Conservation (phyloP, 805 yeast genomes). For the Teunomyces lycoperdinae region DNA sequence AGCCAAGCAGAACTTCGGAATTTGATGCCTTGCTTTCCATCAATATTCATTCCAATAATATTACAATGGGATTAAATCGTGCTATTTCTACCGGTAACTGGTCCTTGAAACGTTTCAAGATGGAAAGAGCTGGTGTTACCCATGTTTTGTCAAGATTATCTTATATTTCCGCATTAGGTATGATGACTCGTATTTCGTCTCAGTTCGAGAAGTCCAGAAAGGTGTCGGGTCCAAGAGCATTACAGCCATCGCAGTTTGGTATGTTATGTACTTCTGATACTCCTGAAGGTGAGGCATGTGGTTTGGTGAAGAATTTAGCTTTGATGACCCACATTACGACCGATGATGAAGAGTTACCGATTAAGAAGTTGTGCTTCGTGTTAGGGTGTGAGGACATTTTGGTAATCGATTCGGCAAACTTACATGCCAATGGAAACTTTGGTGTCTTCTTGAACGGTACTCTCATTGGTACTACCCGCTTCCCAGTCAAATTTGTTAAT, state of each 20-base stretch:
- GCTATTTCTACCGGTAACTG: slow-evolving; percentile 99
- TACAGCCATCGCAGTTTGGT: slow-evolving; percentile 98
- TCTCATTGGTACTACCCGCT: slow-evolving; percentile 82
- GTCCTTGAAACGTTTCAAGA: slow-evolving; percentile 97
- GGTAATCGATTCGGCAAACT: slow-evolving; percentile 74
- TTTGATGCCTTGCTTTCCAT: slow-evolving; percentile 90
- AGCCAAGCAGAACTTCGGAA: slow-evolving; percentile 91
- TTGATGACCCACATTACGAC: slow-evolving; percentile 98
- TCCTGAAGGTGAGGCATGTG: slow-evolving; percentile 99
- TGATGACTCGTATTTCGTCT: slow-evolving; percentile 99
- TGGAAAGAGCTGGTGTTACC: slow-evolving; percentile 99
- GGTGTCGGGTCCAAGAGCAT: slow-evolving; percentile 97
- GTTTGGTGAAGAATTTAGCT: slow-evolving; percentile 93
- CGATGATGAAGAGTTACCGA: slow-evolving; percentile 93
- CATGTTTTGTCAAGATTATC: slow-evolving; percentile 90
- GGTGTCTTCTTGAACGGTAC: slow-evolving; percentile 95
- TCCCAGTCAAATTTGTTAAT: slow-evolving; percentile 77
- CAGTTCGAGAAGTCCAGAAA: slow-evolving; percentile 97
- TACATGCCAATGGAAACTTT: slow-evolving; percentile 74
- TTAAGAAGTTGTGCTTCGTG: slow-evolving; percentile 68
- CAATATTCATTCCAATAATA: slow-evolving; percentile 87
- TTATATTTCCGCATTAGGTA: slow-evolving; percentile 92
- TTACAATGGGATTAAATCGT: slow-evolving; percentile 90
- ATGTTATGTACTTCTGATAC: slow-evolving; percentile 99
- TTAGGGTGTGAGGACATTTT: slow-evolving; percentile 89